These are phyloP conservation scores for Borovskyia barvae DNA, from an alignment of 208 protist genomes.

Conservation along the genomic window DNA sequence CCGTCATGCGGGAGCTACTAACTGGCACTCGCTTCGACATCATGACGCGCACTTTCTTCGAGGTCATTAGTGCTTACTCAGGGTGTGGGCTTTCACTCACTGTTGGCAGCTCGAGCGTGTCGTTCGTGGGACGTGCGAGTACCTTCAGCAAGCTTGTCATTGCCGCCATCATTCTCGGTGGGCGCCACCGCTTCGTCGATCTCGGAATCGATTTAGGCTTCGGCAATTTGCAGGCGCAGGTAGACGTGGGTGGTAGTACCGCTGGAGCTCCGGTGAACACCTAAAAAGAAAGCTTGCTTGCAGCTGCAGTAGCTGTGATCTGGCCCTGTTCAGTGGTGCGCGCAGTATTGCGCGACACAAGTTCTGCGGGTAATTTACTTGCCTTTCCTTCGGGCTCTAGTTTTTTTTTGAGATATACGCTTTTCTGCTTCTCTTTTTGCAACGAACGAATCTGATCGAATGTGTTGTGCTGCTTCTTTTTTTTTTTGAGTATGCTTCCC, in stretches of 20 bases:
- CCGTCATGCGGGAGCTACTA: conserved; percentile 15
- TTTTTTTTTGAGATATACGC: background rate
- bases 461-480: background rate
- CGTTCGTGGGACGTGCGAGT: conserved; percentile 48
- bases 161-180: conserved; percentile 60
- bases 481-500: no score
- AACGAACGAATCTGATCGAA: background rate
- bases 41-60: conserved; percentile 75
- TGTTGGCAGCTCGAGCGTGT: conserved; percentile 21
- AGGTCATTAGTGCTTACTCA: conserved; percentile 74
- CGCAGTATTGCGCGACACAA: background rate
- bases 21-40: conserved; percentile 54
- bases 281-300: background rate
- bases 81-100: conserved; percentile 67
- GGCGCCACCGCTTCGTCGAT: conserved; percentile 76
- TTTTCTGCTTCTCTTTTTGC: background rate
- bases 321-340: background rate
- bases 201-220: conserved; percentile 79
- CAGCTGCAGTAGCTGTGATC: background rate
- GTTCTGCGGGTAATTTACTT: background rate
- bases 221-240: conserved; percentile 31
- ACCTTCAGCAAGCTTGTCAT: conserved; percentile 59
- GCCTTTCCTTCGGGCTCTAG: background rate
- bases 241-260: background rate
- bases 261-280: background rate